Conservation (phyloP, 2,329 filamentous ascomycete genomes). For the Drechmeria coniospora region DNA sequence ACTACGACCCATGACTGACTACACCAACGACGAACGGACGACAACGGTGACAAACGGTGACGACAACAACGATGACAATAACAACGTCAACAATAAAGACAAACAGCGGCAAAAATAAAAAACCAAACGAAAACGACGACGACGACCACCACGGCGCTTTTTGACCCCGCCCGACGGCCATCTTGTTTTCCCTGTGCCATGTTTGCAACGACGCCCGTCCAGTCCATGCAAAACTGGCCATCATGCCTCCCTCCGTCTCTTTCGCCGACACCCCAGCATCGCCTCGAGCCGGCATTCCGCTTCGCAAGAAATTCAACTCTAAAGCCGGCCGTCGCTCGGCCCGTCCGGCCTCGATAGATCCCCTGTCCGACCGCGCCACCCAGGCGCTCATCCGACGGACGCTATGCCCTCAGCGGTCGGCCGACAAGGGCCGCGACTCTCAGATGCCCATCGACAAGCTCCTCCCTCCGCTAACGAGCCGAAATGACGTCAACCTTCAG, state of each 20-base stretch:
- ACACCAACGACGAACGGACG: too few relatives aligned
- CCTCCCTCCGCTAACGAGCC: slow-evolving; percentile 81
- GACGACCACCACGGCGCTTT: not conserved
- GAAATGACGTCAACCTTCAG: slow-evolving; percentile 84
- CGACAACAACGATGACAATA: too few relatives aligned
- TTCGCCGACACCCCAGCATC: slow-evolving; percentile 1
- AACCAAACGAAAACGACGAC: not conserved
- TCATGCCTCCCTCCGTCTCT: slow-evolving; percentile 14
- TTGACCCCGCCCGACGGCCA: not conserved
- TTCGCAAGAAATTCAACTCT: slow-evolving; percentile 7
- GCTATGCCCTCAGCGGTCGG: slow-evolving; percentile 58
- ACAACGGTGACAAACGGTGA: too few relatives aligned
- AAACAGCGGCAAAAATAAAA: too few relatives aligned
- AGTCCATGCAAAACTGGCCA: too few relatives aligned
- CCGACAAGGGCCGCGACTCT: slow-evolving; percentile 36
- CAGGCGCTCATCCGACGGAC: slow-evolving; percentile 66
- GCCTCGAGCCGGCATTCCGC: slow-evolving; percentile 4
- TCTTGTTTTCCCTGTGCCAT: slow-evolving; percentile 9
- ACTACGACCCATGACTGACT: too few relatives aligned
- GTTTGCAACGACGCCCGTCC: slow-evolving; percentile 6
- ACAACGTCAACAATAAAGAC: too few relatives aligned
- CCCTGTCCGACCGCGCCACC: slow-evolving; percentile 65
- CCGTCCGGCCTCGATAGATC: slow-evolving; percentile 25
- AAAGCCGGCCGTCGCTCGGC: slow-evolving; percentile 15
- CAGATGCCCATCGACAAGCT: slow-evolving; percentile 57